phyloP scores from a whole-genome alignment of 2,329 filamentous ascomycete genomes.

The Verticillium nubilum region DNA sequence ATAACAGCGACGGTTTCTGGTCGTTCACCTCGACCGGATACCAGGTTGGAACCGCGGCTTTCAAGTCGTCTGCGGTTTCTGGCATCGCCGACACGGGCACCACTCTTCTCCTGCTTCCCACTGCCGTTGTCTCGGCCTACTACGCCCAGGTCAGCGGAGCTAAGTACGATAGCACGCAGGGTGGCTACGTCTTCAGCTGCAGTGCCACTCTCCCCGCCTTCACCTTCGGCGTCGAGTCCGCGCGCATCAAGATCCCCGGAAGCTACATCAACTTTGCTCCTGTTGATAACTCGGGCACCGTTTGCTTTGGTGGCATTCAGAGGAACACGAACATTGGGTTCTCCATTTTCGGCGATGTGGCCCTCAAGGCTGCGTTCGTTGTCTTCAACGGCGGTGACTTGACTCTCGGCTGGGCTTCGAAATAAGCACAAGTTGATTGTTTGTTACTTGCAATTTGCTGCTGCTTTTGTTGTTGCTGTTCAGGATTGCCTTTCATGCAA shows the following conservation, averaged over 20 bases:
- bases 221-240: slow-evolving; percentile 33
- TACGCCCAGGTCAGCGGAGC: slow-evolving; percentile 17
- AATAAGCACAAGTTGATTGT: no score
- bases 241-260: slow-evolving; percentile 38
- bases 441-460: no score
- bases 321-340: slow-evolving; percentile 22
- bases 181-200: slow-evolving; percentile 37
- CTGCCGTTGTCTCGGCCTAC: slow-evolving; percentile 16
- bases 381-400: slow-evolving; percentile 44
- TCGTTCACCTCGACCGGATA: slow-evolving; percentile 36
- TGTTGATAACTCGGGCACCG: slow-evolving; percentile 26
- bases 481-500: no score
- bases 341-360: slow-evolving; percentile 58
- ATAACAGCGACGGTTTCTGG: slow-evolving; percentile 58
- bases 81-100: slow-evolving; percentile 20
- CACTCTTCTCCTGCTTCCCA: slow-evolving; percentile 19
- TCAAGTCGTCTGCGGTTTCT: slow-evolving; percentile 9
- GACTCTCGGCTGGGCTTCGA: slow-evolving; percentile 31
- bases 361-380: slow-evolving; percentile 58
- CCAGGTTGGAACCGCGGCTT: slow-evolving; percentile 12
- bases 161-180: slow-evolving; percentile 14
- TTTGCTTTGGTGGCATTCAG: slow-evolving; percentile 59
- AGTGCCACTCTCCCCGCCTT: slow-evolving; percentile 34
- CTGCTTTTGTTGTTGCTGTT: no score
- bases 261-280: slow-evolving; percentile 35